Percentiles rank a stretch among this genome's conserved stretches.
phyloP scores from a whole-genome alignment of 2,329 filamentous ascomycete species.

The Whalleya microplaca region DNA sequence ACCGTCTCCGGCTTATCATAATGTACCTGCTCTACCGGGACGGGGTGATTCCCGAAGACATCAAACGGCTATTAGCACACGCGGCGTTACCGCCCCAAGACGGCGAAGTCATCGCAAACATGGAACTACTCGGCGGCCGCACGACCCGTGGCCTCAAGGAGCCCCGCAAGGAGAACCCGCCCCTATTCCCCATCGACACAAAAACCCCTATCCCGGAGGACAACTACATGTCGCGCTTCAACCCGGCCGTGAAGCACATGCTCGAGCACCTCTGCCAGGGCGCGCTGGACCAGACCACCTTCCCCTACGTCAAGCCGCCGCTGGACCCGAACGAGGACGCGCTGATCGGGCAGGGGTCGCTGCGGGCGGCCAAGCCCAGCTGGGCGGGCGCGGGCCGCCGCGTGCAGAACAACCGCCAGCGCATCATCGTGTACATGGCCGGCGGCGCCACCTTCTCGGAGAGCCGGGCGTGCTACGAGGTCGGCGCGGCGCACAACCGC shows the following conservation, averaged over 20 bases:
- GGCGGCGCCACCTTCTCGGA: conserved; percentile 95
- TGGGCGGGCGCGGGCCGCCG: conserved; percentile 86
- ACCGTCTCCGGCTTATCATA: conserved; percentile 82
- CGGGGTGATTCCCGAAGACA: conserved; percentile 81
- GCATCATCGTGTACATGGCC: conserved; percentile 92
- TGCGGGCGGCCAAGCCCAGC: conserved; percentile 89
- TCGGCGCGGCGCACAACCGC: conserved; percentile 70
- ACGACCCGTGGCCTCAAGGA: conserved; percentile 76
- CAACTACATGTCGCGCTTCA: conserved; percentile 84
- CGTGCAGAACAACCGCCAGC: conserved; percentile 80
- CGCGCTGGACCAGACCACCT: conserved; percentile 65
- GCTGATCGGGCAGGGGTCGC: conserved; percentile 68
- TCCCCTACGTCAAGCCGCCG: conserved; percentile 75
- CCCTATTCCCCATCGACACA: conserved; percentile 73
- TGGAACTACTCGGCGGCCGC: conserved; percentile 80
- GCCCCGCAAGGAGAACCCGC: conserved; percentile 62
- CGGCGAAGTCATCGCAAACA: conserved; percentile 72
- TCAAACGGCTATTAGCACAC: conserved; percentile 83
- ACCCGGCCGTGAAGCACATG: conserved; percentile 79
- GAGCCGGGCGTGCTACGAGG: conserved; percentile 84
- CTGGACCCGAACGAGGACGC: conserved; percentile 65
- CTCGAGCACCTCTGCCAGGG: conserved; percentile 75
- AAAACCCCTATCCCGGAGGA: conserved; percentile 67
- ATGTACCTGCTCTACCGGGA: conserved; percentile 86
- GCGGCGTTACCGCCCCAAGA: conserved; percentile 77